These are phyloP conservation scores for Phaeolepiota aurea DNA, from an alignment of 768 basidiomycete species.

Conservation along the genomic window DNA sequence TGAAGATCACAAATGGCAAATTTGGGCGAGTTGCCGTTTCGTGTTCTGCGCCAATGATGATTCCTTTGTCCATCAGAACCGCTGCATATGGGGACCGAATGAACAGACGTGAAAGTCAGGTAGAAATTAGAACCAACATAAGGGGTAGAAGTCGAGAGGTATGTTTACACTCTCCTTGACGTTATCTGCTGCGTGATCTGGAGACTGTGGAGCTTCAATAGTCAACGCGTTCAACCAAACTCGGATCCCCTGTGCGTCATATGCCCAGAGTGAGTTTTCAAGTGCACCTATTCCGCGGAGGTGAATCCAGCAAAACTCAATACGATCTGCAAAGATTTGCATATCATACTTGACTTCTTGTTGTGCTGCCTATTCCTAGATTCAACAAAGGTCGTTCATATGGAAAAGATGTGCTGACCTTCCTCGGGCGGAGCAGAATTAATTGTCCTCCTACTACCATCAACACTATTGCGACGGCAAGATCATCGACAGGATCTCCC, in stretches of 20 bases:
- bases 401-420: constrained; percentile 35
- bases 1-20: constrained; percentile 85
- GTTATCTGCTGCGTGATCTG: constrained; percentile 29
- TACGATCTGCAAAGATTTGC: constrained; percentile 93
- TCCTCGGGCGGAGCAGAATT: constrained; percentile 81
- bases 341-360: constrained; percentile 96
- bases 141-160: constrained; percentile 87
- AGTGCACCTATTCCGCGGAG: constrained; percentile 85
- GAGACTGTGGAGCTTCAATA: constrained; percentile 55
- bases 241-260: constrained; percentile 81
- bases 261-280: constrained; percentile 97
- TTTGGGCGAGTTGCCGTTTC: constrained; percentile 71
- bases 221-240: constrained; percentile 95
- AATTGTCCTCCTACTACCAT: constrained; percentile 93
- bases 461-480: constrained; percentile 88
- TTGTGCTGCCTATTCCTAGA: constrained; percentile 49
- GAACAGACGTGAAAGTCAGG: background rate
- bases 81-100: constrained; percentile 45
- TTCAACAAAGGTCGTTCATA: background rate
- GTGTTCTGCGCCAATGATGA: constrained; percentile 93
- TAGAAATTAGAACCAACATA: constrained; percentile 51
- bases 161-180: constrained; percentile 94
- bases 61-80: constrained; percentile 97
- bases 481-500: constrained; percentile 89
- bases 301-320: constrained; percentile 99